Base-by-base conservation (phyloP, 257 asterid species). In the Anisodus tanguticus region DNA sequence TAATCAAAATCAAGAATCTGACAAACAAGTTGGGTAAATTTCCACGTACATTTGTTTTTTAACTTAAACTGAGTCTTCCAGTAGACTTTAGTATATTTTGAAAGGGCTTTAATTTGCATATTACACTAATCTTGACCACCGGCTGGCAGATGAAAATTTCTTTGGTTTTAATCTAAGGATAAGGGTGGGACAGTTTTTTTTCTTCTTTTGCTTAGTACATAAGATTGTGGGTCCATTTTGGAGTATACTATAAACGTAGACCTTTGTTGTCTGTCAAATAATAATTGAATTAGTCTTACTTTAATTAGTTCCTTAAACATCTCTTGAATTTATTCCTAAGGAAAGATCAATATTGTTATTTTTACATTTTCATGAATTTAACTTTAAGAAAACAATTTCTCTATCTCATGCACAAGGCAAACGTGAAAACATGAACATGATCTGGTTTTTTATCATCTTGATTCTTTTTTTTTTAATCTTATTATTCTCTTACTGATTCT, bases 161-260 rank as follows among this genome's bases (percentile, higher is more conserved):
- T 82, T 76, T 39, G 63, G 74, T 57, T 82, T 67, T 64, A 80
- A 80, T 62, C 83, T 19, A 60, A 64, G 82, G 71, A 54, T 66
- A 64, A 69, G 53, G 9, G 64, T 13, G 62, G 22, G 69, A 71
- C 11, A 67, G 19, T 3, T 17, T 2, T 62, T 8, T 8, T 5
- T 22, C n/a, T 22, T 22, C 26, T 22, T n/a, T 60, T 88, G 92
- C 92, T 92, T 90, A 62, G 83, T 66, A 66, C 47, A 91, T 85
- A 92, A 83, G 91, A 77, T 81, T 76, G 92, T 92, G 88, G 92
- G 90, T 54, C 93, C 93, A 85, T 60, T 85, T 87, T 84, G 86
- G 89, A 90, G 92, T 90, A 31, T 31, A 72, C 11, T 72, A 89
- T 82, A 82, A 35, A 86, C 82, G 85, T 84, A 86, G 84, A 74